Evolutionary conservation across 768 basidiomycete species (phyloP).

Genomic region (Cytidiella melzeri): DNA sequence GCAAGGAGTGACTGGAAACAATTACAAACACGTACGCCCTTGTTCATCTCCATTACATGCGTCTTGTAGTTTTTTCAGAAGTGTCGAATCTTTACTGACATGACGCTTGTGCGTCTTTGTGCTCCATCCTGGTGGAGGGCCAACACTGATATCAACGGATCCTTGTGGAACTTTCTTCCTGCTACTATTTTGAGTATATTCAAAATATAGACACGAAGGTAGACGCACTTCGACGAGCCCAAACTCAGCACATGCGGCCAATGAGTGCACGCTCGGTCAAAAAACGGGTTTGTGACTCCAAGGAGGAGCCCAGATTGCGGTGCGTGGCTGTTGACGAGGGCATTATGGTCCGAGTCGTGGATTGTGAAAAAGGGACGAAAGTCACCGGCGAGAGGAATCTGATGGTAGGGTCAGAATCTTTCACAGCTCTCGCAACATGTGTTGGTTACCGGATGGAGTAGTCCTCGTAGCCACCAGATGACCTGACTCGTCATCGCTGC

Average conservation of each 20-base stretch:
- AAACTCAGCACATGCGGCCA: constrained; percentile 84
- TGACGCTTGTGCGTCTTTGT: constrained; percentile 76
- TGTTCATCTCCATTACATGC: constrained; percentile 44
- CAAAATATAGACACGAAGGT: neutral
- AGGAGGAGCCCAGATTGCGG: constrained; percentile 72
- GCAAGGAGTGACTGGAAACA: neutral
- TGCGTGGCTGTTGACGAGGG: constrained; percentile 75
- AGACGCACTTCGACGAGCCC: constrained; percentile 41
- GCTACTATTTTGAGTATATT: neutral
- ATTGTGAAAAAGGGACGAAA: constrained; percentile 95
- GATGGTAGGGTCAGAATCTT: neutral
- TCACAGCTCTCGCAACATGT: neutral
- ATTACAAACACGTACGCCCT: constrained; percentile 39
- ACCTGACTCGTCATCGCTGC: constrained; percentile 83
- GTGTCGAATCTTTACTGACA: constrained; percentile 73
- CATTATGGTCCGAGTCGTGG: constrained; percentile 78
- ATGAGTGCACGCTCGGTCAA: constrained; percentile 70
- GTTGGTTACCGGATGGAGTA: constrained; percentile 68
- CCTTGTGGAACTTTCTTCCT: neutral
- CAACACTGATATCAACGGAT: constrained; percentile 18
- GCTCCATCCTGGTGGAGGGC: constrained; percentile 69
- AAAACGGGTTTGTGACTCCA: constrained; percentile 87
- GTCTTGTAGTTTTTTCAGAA: constrained; percentile 69
- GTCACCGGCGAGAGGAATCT: constrained; percentile 83
- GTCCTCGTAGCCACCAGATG: constrained; percentile 87